Base-by-base conservation (phyloP, 805 yeast species). In the Metschnikowia orientalis region DNA sequence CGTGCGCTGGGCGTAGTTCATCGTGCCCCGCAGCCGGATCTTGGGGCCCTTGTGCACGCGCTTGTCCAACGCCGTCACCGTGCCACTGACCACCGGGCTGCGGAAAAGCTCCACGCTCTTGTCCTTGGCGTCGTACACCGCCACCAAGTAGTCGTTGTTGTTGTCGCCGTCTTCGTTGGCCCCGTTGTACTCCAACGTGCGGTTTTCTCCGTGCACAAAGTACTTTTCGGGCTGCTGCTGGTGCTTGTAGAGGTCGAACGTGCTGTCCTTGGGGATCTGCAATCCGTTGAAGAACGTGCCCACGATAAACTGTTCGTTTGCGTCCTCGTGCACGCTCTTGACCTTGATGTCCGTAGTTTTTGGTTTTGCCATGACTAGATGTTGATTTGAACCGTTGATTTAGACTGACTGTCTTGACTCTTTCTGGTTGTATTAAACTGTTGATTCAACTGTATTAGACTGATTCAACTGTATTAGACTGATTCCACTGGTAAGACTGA, bases 261-360 rank as follows among this genome's bases (percentile, higher is more conserved):
- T 54, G 6, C 82, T 75, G 9, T 71, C 67, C 6, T 59, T 56
- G 22, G 90, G 80, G 2, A 80, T 71, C 15, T 69, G 61, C 33
- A 83, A 66, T 4, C 95, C 95, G 50, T 83, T 83, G 64, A 88
- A 81, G 50, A 84, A 81, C n/a, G 83, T 72, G 3, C 87, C 83
- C 7, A 81, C 69, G 3, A 73, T 77, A 4, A 74, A 60, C 3
- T 68, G 51, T 20, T 29, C 32, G 10, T 22, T 29, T 16, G 19
- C 20, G 17, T 16, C 26, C 15, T 29, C 26, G 21, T 29, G 32
- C 13, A 29, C 32, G 17, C 23, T 17, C 12, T 21, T 29, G 32
- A 29, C 32, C 26, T 22, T 15, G 15, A 30, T 14, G 18, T 30
- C 35, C 11, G 18, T 32, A 19, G 26, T 26, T 12, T 17, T 14